Percentiles rank a stretch among this genome's conserved stretches.
These are phyloP conservation scores for Letharia columbiana DNA, from an alignment of 495 filamentous ascomycete species.

Conservation along the genomic window DNA sequence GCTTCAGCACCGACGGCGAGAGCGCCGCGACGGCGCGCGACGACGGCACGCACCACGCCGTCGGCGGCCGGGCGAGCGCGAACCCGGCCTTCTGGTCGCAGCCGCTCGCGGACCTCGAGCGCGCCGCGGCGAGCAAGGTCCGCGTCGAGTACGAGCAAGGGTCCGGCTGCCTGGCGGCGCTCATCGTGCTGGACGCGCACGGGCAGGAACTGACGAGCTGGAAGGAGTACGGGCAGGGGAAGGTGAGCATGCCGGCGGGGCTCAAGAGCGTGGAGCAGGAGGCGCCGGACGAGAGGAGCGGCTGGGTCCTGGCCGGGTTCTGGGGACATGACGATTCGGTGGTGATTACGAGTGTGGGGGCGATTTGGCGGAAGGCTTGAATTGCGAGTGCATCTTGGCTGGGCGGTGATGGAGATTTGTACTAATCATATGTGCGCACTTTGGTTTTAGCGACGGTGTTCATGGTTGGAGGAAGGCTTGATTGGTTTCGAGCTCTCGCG, in stretches of 20 bases:
- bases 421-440: background rate
- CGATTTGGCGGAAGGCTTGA: constrained; percentile 16
- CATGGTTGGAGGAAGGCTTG: background rate
- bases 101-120: constrained; percentile 6
- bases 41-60: constrained; percentile 2
- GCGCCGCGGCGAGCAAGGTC: background rate
- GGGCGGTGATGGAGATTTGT: background rate
- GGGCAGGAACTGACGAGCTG: constrained; percentile 16
- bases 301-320: constrained; percentile 5
- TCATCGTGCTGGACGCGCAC: constrained; percentile 6
- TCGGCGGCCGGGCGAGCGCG: background rate
- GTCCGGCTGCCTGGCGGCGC: constrained; percentile 3
- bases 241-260: background rate
- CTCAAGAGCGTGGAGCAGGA: constrained; percentile 13
- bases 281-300: constrained; percentile 5
- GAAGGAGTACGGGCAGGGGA: constrained; percentile 14
- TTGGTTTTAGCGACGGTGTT: background rate
- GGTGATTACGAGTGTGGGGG: constrained; percentile 10
- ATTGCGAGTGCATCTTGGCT: no score
- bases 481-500: no score
- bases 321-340: constrained; percentile 12
- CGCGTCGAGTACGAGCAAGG: constrained; percentile 7
- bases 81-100: constrained; percentile 7
- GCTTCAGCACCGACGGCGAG: constrained; percentile 1
- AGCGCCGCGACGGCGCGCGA: background rate